Conservation (phyloP, 352 stramenopile genomes). For the Aphanomyces cochlioides region DNA sequence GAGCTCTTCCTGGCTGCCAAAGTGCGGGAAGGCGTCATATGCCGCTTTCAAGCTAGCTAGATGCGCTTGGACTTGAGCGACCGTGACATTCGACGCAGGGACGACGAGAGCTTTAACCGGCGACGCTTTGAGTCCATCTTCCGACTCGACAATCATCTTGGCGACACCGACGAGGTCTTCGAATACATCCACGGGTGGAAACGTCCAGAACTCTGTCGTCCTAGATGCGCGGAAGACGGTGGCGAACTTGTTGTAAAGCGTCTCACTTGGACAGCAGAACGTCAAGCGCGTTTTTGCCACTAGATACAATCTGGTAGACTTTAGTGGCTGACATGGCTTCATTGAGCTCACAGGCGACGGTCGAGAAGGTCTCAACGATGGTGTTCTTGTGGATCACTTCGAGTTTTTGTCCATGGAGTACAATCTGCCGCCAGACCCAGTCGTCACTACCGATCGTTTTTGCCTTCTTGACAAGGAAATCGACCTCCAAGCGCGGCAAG, state of each 20-base stretch:
- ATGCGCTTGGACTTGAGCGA: neutral
- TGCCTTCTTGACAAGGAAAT: neutral
- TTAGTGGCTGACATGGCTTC: neutral
- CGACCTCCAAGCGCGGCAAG: neutral
- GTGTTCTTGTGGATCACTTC: neutral
- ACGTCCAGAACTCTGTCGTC: neutral
- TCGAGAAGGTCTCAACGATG: neutral
- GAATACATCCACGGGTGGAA: neutral
- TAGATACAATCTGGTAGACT: neutral
- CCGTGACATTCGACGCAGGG: neutral
- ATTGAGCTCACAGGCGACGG: neutral
- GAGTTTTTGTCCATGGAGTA: neutral
- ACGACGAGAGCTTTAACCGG: neutral
- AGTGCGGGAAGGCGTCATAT: neutral
- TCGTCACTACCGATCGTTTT: neutral
- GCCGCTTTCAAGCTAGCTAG: neutral
- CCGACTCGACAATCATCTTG: neutral
- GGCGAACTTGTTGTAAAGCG: neutral
- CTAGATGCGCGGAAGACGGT: neutral
- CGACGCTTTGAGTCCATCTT: neutral
- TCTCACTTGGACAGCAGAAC: conserved; percentile 1
- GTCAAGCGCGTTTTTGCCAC: too few relatives aligned
- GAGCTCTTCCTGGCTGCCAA: neutral
- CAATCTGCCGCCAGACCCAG: neutral
- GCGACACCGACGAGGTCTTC: neutral